Conservation (phyloP, 345 rosid species). For the Eucalyptus pumila region DNA sequence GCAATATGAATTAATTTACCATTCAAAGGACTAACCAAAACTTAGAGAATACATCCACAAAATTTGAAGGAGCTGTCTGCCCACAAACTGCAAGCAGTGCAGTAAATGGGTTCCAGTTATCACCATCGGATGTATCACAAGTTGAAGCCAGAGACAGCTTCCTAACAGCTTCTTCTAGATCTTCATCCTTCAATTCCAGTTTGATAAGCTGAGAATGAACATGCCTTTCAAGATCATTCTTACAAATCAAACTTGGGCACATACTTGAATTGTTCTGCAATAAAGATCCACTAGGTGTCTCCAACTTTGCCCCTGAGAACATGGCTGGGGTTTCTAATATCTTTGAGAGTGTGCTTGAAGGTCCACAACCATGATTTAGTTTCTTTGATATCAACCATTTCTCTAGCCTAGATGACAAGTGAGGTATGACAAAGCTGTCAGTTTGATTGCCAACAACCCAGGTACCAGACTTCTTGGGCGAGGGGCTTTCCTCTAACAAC, state of each 20-base stretch:
- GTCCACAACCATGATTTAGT: conserved; percentile 33
- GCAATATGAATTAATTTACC: not conserved
- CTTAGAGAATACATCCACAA: conserved; percentile 60
- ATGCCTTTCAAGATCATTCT: conserved; percentile 9
- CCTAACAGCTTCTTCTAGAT: conserved; percentile 47
- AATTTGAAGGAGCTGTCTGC: conserved; percentile 45
- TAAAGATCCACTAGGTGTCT: conserved; percentile 34
- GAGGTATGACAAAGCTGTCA: conserved; percentile 26
- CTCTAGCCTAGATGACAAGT: conserved; percentile 56
- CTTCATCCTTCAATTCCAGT: not conserved
- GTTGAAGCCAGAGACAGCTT: conserved; percentile 62
- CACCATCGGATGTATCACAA: conserved; percentile 17
- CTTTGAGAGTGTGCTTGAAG: conserved; percentile 73
- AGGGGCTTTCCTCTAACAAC: conserved; percentile 94
- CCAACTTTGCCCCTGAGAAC: conserved; percentile 10
- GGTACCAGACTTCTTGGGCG: conserved; percentile 64
- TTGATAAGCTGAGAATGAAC: conserved; percentile 1
- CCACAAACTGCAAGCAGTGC: conserved; percentile 56
- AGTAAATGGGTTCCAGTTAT: conserved; percentile 39
- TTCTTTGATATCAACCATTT: conserved; percentile 64
- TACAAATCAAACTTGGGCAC: conserved; percentile 14
- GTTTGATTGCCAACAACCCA: conserved; percentile 47
- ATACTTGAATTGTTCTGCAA: not conserved
- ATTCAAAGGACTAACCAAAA: conserved; percentile 45
- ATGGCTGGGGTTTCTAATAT: conserved; percentile 50